Evolutionary conservation across 2,329 filamentous ascomycete species (phyloP).

Genomic region (Cryphonectria radicalis): DNA sequence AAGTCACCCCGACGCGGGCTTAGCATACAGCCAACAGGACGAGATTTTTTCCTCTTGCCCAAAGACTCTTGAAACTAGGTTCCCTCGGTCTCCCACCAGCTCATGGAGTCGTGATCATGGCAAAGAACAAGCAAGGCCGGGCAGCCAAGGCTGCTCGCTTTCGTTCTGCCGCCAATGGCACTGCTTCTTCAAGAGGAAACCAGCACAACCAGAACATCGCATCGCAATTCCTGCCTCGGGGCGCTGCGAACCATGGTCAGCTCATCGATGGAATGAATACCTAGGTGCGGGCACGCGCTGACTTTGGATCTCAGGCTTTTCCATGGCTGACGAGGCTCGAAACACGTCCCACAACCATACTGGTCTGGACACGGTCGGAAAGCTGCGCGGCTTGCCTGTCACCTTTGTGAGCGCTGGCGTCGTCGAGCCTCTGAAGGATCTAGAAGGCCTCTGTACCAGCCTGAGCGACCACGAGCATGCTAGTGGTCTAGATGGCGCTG

Average conservation of each 20-base stretch:
- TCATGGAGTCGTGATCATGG: slow-evolving; percentile 28
- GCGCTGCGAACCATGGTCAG: slow-evolving; percentile 27
- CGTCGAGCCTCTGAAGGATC: slow-evolving; percentile 52
- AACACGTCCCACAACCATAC: slow-evolving; percentile 53
- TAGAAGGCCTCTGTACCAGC: slow-evolving; percentile 34
- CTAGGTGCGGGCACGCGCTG: slow-evolving; percentile 38
- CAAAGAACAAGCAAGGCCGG: slow-evolving; percentile 33
- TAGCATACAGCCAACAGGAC: neutral
- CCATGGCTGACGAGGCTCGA: slow-evolving; percentile 54
- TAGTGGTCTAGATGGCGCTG: neutral
- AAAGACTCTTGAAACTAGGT: neutral
- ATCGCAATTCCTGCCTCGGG: slow-evolving; percentile 24
- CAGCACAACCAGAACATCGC: slow-evolving; percentile 20
- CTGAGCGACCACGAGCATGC: slow-evolving; percentile 4
- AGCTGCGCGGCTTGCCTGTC: slow-evolving; percentile 54
- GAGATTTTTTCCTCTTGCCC: too few species aligned
- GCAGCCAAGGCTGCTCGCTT: slow-evolving; percentile 31
- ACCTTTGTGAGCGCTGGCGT: slow-evolving; percentile 58
- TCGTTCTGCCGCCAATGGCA: slow-evolving; percentile 23
- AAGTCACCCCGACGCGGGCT: neutral
- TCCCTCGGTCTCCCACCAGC: neutral
- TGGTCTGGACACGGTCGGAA: slow-evolving; percentile 44
- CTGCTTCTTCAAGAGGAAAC: neutral
- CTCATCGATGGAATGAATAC: neutral
- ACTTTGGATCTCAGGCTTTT: slow-evolving; percentile 40